These are phyloP conservation scores for Ophiorrhiza pumila DNA, from an alignment of 257 asterid genomes.

Conservation along the genomic window DNA sequence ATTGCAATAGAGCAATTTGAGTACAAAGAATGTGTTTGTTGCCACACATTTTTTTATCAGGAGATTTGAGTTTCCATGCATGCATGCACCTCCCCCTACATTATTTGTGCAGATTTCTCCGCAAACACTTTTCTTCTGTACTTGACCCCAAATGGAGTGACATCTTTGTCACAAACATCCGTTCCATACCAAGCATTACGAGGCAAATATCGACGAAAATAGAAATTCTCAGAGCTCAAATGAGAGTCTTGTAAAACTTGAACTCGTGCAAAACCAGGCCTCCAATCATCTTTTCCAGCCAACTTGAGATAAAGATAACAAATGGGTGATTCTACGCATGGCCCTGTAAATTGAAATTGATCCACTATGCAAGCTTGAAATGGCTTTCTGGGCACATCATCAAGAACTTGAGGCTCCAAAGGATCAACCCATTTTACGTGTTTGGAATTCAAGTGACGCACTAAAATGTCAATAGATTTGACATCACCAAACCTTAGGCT, in stretches of 20 bases:
- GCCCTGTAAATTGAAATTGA: slow-evolving; percentile 35
- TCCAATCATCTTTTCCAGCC: slow-evolving; percentile 40
- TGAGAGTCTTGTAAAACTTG: slow-evolving; percentile 22
- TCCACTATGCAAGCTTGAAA: slow-evolving; percentile 48
- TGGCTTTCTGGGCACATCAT: slow-evolving; percentile 42
- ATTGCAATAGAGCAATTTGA: not conserved
- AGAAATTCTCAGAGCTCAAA: slow-evolving; percentile 34
- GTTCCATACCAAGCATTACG: slow-evolving; percentile 42
- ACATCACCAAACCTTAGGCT: slow-evolving; percentile 49
- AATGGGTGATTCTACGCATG: slow-evolving; percentile 39
- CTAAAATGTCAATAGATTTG: slow-evolving; percentile 38
- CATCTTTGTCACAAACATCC: slow-evolving; percentile 32
- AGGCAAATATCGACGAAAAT: slow-evolving; percentile 50
- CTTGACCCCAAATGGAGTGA: slow-evolving; percentile 42
- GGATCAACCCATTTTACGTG: slow-evolving; percentile 47
- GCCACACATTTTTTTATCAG: not conserved
- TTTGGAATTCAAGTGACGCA: slow-evolving; percentile 37
- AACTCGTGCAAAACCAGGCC: slow-evolving; percentile 43
- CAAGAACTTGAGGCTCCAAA: slow-evolving; percentile 43
- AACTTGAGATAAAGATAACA: slow-evolving; percentile 39
- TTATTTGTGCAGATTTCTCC: not conserved
- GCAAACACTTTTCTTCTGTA: slow-evolving; percentile 31
- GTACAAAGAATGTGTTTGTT: not conserved
- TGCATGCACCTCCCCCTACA: not conserved
- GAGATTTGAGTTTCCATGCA: not conserved